Base-by-base conservation (phyloP, 805 yeast species). In the Wickerhamomyces rabaulensis region DNA sequence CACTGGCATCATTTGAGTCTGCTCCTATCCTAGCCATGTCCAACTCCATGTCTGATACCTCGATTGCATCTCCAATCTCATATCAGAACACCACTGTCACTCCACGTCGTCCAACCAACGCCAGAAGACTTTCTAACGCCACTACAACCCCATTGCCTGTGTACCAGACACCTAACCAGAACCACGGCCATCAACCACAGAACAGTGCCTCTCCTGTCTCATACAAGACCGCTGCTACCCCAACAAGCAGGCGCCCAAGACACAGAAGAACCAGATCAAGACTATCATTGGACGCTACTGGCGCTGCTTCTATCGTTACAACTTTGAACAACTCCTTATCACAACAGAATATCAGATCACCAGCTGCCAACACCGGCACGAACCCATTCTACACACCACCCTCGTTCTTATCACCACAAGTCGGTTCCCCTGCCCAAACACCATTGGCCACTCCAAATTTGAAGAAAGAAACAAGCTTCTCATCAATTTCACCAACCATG, bases 311-410 rank as follows among this genome's bases (percentile, higher is more conserved):
- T 1, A 48, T 60, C 9, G 44, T 57, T 40, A 49, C 61, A n/a
- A 49, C 56, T 13, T 54, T 58, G 33, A 45, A 53, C n/a, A 45
- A 50, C 15, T 54, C 62, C 20, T 36, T 51, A 41, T 46, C 53
- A 43, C 31, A 53, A 40, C 41, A 40, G 42, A 52, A 57, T 17
- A 61, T 63, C 39, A 65, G 61, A 52, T 68, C 74, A 1, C 73
- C 74, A 12, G 55, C 60, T 25, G 29, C 44, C 3, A 16, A 41
- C 9, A 37, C 36, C 33, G 64, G 65, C 9, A 70, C 71, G 7
- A 75, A 74, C 52, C 79, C 80, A 9, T 75, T 75, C 56, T 74
- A 74, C 55, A 73, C 74, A 2, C 78, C 76, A 3, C 67, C 71
- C 1, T 53, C 71, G 7, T 71, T 72, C 41, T 44, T 72, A 40